A percentile compares a stretch with the other conserved stretches of the same genome.
Conservation (phyloP, 2,329 filamentous ascomycete genomes). For the Ceratocystis ficicola region DNA sequence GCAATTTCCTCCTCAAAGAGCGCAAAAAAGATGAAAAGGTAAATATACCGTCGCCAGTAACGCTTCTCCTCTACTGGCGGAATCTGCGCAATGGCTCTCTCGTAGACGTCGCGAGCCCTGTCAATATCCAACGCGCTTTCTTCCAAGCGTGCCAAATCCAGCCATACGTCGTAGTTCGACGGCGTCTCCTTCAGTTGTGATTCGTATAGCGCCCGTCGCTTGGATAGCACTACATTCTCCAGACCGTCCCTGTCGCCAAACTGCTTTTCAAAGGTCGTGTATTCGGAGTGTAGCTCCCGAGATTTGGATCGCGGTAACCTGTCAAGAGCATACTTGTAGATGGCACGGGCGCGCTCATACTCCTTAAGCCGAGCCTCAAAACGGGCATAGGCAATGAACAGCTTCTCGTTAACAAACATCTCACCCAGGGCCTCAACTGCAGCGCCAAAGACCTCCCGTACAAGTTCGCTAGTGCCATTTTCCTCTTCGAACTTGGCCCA, state of each 20-base stretch:
- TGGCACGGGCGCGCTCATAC: slow-evolving; percentile 81
- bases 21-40: slow-evolving; percentile 95
- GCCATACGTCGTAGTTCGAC: slow-evolving; percentile 95
- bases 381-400: slow-evolving; percentile 90
- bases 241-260: slow-evolving; percentile 88
- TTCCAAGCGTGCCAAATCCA: slow-evolving; percentile 85
- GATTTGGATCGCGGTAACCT: slow-evolving; percentile 81
- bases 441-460: slow-evolving; percentile 79
- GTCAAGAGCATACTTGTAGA: slow-evolving; percentile 94
- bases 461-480: slow-evolving; percentile 78
- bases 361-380: slow-evolving; percentile 94
- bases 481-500: slow-evolving; percentile 98
- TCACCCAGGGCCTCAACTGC: slow-evolving; percentile 85
- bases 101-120: slow-evolving; percentile 81
- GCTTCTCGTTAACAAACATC: slow-evolving; percentile 87
- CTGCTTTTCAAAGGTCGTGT: slow-evolving; percentile 97
- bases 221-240: slow-evolving; percentile 90
- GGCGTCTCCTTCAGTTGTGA: slow-evolving; percentile 86
- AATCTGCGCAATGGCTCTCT: slow-evolving; percentile 87
- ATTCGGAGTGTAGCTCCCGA: slow-evolving; percentile 74
- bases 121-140: slow-evolving; percentile 73
- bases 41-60: slow-evolving; percentile 95
- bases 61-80: slow-evolving; percentile 93
- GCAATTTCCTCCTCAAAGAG: slow-evolving; percentile 86
- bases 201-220: slow-evolving; percentile 85